Percentiles rank a stretch among this genome's conserved stretches.
Evolutionary conservation across 192 early-diverging fungal genomes (phyloP).

Genomic region (Powellomyces hirtus): DNA sequence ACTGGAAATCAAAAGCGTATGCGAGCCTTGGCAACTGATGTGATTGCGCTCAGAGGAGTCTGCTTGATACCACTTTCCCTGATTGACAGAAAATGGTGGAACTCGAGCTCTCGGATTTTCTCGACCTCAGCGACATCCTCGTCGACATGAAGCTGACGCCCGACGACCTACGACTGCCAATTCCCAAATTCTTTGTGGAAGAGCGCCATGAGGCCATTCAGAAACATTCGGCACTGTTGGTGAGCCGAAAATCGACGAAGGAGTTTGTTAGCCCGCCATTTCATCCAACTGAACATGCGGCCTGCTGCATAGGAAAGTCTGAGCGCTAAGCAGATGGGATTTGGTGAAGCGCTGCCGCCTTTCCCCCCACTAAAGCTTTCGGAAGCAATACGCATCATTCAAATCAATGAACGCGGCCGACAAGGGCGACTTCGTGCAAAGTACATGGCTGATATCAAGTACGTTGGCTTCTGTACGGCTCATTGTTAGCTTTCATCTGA

Average conservation of each 20-base stretch:
- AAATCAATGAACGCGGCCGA: conserved; percentile 56
- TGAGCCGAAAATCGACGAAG: no score
- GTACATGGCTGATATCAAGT: conserved; percentile 64
- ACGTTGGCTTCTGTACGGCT: neutral
- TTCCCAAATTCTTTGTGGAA: conserved; percentile 53
- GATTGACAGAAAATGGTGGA: conserved; percentile 58
- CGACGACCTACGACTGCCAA: conserved; percentile 45
- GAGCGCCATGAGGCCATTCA: conserved; percentile 37
- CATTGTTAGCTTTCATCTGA: neutral
- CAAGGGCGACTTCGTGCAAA: conserved; percentile 58
- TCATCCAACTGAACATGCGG: neutral
- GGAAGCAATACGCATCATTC: conserved; percentile 56
- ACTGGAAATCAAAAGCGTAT: conserved; percentile 57
- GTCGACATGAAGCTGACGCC: conserved; percentile 59
- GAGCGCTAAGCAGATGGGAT: conserved; percentile 46
- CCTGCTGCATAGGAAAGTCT: conserved; percentile 40
- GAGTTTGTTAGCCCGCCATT: neutral
- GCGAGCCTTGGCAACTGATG: neutral
- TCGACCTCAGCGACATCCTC: conserved; percentile 50
- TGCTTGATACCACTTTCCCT: neutral
- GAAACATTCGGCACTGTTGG: conserved; percentile 15
- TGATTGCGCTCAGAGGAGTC: neutral
- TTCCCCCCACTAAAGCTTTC: conserved; percentile 46
- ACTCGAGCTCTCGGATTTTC: conserved; percentile 51
- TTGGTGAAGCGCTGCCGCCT: conserved; percentile 39